Conservation (phyloP, 257 asterid genomes). For the Penstemon barbatus region DNA sequence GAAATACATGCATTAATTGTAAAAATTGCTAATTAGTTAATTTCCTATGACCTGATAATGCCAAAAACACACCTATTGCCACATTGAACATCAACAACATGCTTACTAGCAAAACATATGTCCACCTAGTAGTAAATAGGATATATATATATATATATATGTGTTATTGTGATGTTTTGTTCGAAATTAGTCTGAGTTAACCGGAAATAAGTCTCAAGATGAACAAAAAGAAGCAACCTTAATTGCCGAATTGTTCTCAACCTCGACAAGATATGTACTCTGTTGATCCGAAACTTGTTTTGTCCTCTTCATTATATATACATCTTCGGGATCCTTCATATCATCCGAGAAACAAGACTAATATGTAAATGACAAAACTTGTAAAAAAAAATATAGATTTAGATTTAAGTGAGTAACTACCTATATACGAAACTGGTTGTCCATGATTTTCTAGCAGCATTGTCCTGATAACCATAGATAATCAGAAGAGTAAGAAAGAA, state of each 20-base stretch:
- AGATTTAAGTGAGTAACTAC: conserved; percentile 23
- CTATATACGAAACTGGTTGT: conserved; percentile 19
- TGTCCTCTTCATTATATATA: conserved; percentile 26
- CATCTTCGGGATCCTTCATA: conserved; percentile 30
- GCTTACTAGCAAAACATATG: conserved; percentile 55
- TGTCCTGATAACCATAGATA: too few species aligned
- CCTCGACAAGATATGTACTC: conserved; percentile 41
- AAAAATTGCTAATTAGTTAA: conserved; percentile 4
- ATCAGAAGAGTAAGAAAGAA: not conserved
- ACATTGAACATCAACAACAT: conserved; percentile 81
- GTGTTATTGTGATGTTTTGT: too few species aligned
- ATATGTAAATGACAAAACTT: too few species aligned
- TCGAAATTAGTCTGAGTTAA: conserved; percentile 39
- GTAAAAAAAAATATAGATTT: too few species aligned
- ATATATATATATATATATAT: too few species aligned
- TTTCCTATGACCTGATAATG: conserved; percentile 78
- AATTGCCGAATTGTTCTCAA: conserved; percentile 45
- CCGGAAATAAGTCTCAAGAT: too few species aligned
- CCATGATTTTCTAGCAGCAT: not conserved
- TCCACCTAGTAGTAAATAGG: too few species aligned
- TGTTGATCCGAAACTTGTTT: conserved; percentile 41
- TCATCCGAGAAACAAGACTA: conserved; percentile 23
- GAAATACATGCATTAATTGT: too few species aligned
- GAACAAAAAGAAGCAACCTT: conserved; percentile 32
- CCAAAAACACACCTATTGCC: conserved; percentile 90